These are phyloP conservation scores for Spiraea crenata DNA, from an alignment of 331 rosid genomes.

Conservation along the genomic window DNA sequence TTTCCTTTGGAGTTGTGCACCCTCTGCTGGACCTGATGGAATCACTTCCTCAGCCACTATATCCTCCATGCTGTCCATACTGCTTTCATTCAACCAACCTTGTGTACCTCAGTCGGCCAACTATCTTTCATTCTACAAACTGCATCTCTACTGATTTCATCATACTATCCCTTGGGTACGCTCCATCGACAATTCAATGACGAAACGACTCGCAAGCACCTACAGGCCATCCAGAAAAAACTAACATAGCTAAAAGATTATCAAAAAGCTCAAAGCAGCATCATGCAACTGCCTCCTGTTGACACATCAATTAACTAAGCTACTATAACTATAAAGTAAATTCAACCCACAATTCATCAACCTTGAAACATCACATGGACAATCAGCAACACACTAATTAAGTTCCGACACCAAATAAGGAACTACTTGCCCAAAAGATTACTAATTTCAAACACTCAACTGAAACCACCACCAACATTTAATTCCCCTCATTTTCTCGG, in stretches of 20 bases:
- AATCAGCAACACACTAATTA: not conserved
- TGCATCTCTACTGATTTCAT: too few species aligned
- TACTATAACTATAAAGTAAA: too few species aligned
- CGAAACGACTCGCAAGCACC: constrained; percentile 15
- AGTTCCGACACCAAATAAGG: not conserved
- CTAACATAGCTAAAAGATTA: too few species aligned
- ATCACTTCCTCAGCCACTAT: constrained; percentile 51
- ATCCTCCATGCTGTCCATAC: constrained; percentile 55
- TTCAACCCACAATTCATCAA: too few species aligned
- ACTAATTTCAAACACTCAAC: not conserved
- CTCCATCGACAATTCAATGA: constrained; percentile 26
- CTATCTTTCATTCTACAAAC: too few species aligned
- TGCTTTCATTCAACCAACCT: constrained; percentile 33
- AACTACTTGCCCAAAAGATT: not conserved
- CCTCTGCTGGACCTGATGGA: constrained; percentile 42
- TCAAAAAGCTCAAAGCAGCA: not conserved
- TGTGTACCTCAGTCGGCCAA: too few species aligned
- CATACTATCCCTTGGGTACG: not conserved
- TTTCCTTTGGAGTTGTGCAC: constrained; percentile 48
- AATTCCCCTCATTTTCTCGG: constrained; percentile 2
- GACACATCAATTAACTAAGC: not conserved
- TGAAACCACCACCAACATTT: constrained; percentile 5
- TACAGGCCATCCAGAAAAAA: not conserved
- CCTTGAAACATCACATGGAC: too few species aligned
- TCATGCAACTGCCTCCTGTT: not conserved